phyloP scores from a whole-genome alignment of 2,329 filamentous ascomycete species.

The Pseudogymnoascus sp. region DNA sequence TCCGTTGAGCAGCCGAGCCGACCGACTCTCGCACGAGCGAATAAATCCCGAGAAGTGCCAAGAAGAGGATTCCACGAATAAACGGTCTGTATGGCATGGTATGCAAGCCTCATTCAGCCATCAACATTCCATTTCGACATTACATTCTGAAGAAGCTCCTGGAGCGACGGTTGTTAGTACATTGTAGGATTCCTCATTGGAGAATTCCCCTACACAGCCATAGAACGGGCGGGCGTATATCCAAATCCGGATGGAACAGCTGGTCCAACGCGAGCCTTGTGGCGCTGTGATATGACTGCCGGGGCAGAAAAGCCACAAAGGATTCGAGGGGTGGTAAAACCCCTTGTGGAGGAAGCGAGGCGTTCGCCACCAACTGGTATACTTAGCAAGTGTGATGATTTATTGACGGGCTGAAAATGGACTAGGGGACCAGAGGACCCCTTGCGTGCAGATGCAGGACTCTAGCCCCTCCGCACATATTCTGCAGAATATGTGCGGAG shows the following conservation, averaged over 20 bases:
- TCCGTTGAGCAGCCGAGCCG: background rate
- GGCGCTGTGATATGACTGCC: background rate
- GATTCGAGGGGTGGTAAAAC: background rate
- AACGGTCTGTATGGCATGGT: background rate
- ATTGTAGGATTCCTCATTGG: background rate
- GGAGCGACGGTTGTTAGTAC: background rate
- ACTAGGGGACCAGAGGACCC: background rate
- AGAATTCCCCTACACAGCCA: background rate
- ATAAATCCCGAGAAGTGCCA: background rate
- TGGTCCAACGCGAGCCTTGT: background rate
- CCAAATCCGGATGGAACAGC: background rate
- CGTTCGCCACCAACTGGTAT: background rate
- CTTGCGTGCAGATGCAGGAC: background rate
- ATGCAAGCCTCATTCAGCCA: background rate
- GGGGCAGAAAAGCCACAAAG: background rate
- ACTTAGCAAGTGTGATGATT: background rate
- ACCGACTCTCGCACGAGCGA: background rate
- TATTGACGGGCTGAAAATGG: background rate
- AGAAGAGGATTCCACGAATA: background rate
- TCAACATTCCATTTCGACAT: background rate
- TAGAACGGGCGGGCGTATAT: background rate
- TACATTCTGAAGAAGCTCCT: background rate
- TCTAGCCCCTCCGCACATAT: background rate
- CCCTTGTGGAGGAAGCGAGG: background rate
- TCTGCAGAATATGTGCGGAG: background rate